Conservation (phyloP, 805 yeast genomes). For the Candida vaughaniae region DNA sequence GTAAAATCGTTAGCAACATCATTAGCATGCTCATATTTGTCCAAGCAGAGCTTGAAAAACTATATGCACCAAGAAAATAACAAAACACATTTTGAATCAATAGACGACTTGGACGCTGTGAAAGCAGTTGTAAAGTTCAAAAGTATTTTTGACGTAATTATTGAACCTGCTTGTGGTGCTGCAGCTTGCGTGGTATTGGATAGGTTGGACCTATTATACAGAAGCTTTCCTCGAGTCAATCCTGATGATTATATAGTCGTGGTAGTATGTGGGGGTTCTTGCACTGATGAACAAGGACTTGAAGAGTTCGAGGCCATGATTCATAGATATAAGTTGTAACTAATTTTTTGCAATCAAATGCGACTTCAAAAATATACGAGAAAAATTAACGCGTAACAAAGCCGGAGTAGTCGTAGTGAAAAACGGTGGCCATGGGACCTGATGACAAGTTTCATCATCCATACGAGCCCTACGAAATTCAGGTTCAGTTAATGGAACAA, state of each 20-base stretch:
- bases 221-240: slow-evolving; percentile 14
- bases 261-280: slow-evolving; percentile 31
- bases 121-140: slow-evolving; percentile 21
- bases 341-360: slow-evolving; percentile 5
- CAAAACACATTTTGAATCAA: slow-evolving; percentile 18
- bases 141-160: slow-evolving; percentile 18
- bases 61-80: slow-evolving; percentile 12
- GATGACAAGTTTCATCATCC: slow-evolving; percentile 62
- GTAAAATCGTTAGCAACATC: slow-evolving; percentile 28
- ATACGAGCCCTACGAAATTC: slow-evolving; percentile 76
- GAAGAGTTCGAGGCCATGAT: slow-evolving; percentile 12
- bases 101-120: slow-evolving; percentile 30
- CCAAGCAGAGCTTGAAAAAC: slow-evolving; percentile 20
- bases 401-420: not conserved
- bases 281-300: slow-evolving; percentile 16
- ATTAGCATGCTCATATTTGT: slow-evolving; percentile 29
- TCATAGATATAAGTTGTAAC: slow-evolving; percentile 9
- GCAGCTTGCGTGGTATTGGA: slow-evolving; percentile 22
- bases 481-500: slow-evolving; percentile 69
- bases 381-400: not conserved
- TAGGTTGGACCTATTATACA: slow-evolving; percentile 15
- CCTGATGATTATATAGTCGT: slow-evolving; percentile 25
- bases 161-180: slow-evolving; percentile 39
- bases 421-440: not conserved
- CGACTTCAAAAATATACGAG: not conserved